phyloP scores from a whole-genome alignment of 2,329 filamentous ascomycete species.

The Passalora sequoiae region DNA sequence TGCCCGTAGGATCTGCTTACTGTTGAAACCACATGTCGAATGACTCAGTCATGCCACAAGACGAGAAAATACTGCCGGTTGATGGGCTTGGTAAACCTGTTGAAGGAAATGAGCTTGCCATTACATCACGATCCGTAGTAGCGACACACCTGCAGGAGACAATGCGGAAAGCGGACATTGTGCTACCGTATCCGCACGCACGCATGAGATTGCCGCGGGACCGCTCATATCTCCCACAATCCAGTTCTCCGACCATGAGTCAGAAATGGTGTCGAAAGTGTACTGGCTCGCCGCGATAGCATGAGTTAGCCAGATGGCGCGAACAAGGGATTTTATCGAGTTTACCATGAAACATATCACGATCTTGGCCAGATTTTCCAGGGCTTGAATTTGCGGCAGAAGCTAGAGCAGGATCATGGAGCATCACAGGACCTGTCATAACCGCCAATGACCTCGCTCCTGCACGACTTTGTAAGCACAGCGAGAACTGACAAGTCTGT shows the following conservation, averaged over 20 bases:
- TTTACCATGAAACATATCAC: no score
- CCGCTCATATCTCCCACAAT: not conserved
- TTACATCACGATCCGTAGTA: no score
- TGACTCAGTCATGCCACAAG: not conserved
- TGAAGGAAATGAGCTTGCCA: not conserved
- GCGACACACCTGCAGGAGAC: conserved; percentile 1
- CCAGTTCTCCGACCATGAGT: conserved; percentile 6
- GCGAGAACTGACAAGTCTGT: no score
- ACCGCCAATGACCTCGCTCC: no score
- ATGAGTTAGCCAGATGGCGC: not conserved
- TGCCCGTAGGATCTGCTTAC: no score
- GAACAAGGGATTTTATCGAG: not conserved
- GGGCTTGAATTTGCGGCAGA: no score
- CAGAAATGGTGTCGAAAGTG: conserved; percentile 3
- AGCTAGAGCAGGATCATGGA: no score
- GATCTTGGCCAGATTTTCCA: no score
- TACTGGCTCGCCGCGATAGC: conserved; percentile 1
- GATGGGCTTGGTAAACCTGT: conserved; percentile 2
- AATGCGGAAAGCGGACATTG: not conserved
- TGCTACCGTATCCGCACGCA: conserved; percentile 1
- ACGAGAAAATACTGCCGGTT: no score
- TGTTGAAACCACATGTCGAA: conserved; percentile 6
- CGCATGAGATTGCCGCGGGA: not conserved
- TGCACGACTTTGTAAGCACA: no score
- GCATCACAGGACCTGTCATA: no score